Evolutionary conservation across 2,329 filamentous ascomycete genomes (phyloP), one percentile per base, ranked within the genome.

Genomic region (Aspergillus pseudotamarii): DNA sequence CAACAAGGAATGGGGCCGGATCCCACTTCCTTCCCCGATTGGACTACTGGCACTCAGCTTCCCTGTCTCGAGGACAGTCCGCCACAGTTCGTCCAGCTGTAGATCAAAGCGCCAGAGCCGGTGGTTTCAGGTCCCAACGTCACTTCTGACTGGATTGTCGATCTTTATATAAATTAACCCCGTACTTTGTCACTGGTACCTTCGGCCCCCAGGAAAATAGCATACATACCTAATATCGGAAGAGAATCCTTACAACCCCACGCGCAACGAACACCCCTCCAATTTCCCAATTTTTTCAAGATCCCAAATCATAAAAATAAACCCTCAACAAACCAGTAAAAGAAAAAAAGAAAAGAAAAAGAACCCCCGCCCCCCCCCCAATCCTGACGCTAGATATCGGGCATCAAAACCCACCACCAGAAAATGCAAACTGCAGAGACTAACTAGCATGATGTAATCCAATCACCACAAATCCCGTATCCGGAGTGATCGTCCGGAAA

Each of bases 401-500:
- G 32, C 34, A 55, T 23, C 32, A 55, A 36, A 36, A 9, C 30
- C 26, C 28, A 9, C 23, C 12, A 51, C 11, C 26, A 30, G 10
- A 46, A 51, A 9, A 26, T 54, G 19, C 28, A 36, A 23, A 36
- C 19, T 34, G n/a, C 30, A 55, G 19, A 30, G 34, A 12, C 10
- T 32, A 32, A 32, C 50, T 41, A 54, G 19, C 50, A 54, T 36
- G 30, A 54, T 54, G 51, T 54, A 54, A 54, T 36, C 28, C 30
- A 36, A 54, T 34, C 51, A 21, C 16, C 23, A 50, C 23, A 16
- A 50, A 8, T 19, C 26, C 46, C 23, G 43, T 43, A 30, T 50
- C 46, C 32, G 43, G 45, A 55, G 64, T 59, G 55, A 60, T 63
- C 51, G 50, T 57, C 57, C 46, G 26, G 46, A 28, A 50, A 30